phyloP scores from a whole-genome alignment of 2,329 filamentous ascomycete species.

The Fusarium fujikuroi region DNA sequence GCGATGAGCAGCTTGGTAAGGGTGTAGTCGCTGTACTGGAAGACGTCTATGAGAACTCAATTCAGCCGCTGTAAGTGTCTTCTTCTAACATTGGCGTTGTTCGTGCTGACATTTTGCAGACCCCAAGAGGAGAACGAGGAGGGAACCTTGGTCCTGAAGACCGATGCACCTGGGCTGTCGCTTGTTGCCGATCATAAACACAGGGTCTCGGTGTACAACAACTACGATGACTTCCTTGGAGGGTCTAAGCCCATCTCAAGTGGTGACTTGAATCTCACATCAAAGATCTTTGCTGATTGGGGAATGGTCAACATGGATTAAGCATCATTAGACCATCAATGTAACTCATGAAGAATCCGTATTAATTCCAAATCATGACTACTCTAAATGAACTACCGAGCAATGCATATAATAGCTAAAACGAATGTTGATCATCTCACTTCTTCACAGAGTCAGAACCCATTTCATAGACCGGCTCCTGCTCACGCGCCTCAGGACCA shows the following conservation, averaged over 20 bases:
- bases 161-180: not conserved
- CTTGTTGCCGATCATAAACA: not conserved
- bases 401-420: not conserved
- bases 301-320: not conserved
- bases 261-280: not conserved
- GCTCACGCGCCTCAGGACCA: not conserved
- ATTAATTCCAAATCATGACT: not conserved
- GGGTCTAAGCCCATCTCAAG: not conserved
- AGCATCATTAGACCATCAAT: fast-evolving
- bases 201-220: not conserved
- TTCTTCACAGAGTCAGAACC: not conserved
- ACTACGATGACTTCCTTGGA: not conserved
- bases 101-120: not conserved
- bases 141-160: not conserved
- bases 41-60: not conserved
- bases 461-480: not conserved
- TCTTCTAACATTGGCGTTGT: fast-evolving
- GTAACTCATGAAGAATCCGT: not conserved
- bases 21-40: not conserved
- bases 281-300: not conserved
- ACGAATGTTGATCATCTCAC: not conserved
- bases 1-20: not conserved
- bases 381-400: not conserved
- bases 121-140: not conserved
- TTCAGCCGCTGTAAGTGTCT: constrained; percentile 3